Conservation (phyloP, 768 basidiomycete genomes). For the Macrocybe gigantea region DNA sequence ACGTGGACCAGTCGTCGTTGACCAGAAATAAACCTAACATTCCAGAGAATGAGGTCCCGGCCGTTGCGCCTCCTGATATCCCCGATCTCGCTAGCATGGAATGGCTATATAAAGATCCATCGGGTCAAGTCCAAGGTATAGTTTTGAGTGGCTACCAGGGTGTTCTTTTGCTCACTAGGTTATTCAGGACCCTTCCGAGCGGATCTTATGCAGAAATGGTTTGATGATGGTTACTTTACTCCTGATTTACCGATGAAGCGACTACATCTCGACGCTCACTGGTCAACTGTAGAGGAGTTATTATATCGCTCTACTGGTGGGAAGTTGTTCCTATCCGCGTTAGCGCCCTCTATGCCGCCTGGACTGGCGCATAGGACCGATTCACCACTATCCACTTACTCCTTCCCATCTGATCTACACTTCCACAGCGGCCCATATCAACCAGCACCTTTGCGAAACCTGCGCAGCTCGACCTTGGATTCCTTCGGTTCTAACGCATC, state of each 20-base stretch:
- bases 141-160: not conserved
- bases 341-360: constrained; percentile 41
- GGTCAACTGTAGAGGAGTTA: constrained; percentile 60
- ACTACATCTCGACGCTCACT: constrained; percentile 60
- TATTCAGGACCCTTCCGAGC: constrained; percentile 80
- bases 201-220: constrained; percentile 92
- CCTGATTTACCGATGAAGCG: constrained; percentile 82
- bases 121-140: constrained; percentile 87
- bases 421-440: constrained; percentile 39
- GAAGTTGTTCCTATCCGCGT: constrained; percentile 60
- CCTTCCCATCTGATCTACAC: constrained; percentile 28
- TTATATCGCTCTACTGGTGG: constrained; percentile 43
- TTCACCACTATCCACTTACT: constrained; percentile 38
- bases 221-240: constrained; percentile 83
- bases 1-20: too few species aligned
- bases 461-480: constrained; percentile 63
- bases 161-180: constrained; percentile 3
- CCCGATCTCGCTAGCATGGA: constrained; percentile 57
- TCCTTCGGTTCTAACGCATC: constrained; percentile 55
- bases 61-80: constrained; percentile 38
- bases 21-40: too few species aligned
- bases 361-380: constrained; percentile 45
- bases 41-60: not conserved
- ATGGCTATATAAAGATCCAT: constrained; percentile 92
- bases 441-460: constrained; percentile 55